Base-by-base conservation (phyloP, 495 filamentous ascomycete species). In the Talaromyces stipitatus region DNA sequence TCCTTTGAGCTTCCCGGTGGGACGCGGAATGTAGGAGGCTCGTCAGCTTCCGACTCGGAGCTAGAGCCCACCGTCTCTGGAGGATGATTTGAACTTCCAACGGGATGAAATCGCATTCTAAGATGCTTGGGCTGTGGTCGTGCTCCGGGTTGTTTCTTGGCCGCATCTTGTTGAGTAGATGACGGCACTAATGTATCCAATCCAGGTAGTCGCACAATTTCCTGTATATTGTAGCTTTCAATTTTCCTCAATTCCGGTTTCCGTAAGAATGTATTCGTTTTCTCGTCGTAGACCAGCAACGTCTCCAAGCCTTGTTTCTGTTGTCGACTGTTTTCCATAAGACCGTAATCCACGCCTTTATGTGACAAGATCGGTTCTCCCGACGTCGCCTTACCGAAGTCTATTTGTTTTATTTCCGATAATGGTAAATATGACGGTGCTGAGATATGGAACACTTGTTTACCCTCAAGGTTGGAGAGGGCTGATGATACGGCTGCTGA, bases 81-180 rank as follows among this genome's bases (percentile, higher is more conserved):
- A 1, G 74, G 65, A 1, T 62, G 69, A 51, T 64, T 58, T 14
- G 72, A 68, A 62, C 79, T 81, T 27, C 81, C 80, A 10, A 79
- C 73, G 9, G 82, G 83, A 20, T 70, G 68, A 61, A 77, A 85
- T 22, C 81, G 78, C 82, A 86, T 86, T 53, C 75, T 79, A 55
- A 86, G 54, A 36, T 82, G 75, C 59, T 79, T 80, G 18, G 81
- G 81, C 56, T 86, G 83, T 29, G 71, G 75, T 20, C 71, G 67
- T 20, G 38, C 54, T n/a, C 65, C 73, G 18, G 66, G 75, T 52
- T 55, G 64, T 55, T 47, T 63, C 60, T 62, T 59, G 11, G 53
- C 38, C 53, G 74, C 75, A 46, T 75, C 67, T n/a, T 69, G 67
- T 20, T n/a, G n/a, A n/a, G n/a, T n/a, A n/a, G 70, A 70, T 18